A percentile compares a stretch with the other conserved stretches of the same genome.
phyloP scores from a whole-genome alignment of 1,139 yeast species.

The Schizosaccharomyces versatilis region DNA sequence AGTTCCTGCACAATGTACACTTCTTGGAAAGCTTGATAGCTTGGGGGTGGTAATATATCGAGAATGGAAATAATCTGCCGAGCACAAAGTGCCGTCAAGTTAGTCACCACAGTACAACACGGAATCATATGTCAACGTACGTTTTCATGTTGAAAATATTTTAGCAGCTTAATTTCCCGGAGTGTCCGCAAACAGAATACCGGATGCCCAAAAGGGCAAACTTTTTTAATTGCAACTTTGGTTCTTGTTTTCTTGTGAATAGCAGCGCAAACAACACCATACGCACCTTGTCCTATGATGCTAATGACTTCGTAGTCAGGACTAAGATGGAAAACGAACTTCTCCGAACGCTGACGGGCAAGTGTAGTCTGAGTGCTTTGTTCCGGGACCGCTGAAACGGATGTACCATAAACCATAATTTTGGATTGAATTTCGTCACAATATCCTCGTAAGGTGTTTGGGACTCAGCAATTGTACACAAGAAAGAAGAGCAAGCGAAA shows the following conservation, averaged over 20 bases:
- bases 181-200: constrained; percentile 80
- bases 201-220: constrained; percentile 78
- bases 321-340: no score
- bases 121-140: constrained; percentile 8
- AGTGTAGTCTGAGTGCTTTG: no score
- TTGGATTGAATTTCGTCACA: no score
- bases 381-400: no score
- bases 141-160: constrained; percentile 79
- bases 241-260: constrained; percentile 70
- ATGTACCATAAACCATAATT: no score
- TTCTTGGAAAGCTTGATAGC: constrained; percentile 55
- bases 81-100: not conserved
- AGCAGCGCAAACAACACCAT: constrained; percentile 89
- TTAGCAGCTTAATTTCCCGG: constrained; percentile 67
- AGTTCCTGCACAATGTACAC: constrained; percentile 82
- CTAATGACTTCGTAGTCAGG: constrained; percentile 57
- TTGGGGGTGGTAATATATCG: constrained; percentile 73
- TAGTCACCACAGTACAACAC: not conserved
- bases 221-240: constrained; percentile 84
- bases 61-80: constrained; percentile 47
- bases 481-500: no score
- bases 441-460: no score
- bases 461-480: no score
- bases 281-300: constrained; percentile 94
- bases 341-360: no score